Conservation (phyloP, 2,329 filamentous ascomycete genomes). For the Penicillium sumatraense region DNA sequence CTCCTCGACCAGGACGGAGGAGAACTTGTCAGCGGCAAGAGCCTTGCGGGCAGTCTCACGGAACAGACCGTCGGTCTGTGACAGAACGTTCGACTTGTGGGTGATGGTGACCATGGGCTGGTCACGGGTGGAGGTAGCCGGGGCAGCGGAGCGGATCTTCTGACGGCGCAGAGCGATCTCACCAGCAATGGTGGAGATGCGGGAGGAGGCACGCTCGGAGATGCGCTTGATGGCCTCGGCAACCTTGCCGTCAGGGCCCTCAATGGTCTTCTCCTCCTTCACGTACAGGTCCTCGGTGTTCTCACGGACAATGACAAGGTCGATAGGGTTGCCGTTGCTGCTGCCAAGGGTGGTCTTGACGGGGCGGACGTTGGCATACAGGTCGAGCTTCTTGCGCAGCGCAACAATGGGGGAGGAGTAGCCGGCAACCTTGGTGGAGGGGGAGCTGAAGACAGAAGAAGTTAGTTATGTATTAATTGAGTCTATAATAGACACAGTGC, state of each 20-base stretch:
- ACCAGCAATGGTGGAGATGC: conserved; percentile 91
- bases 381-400: conserved; percentile 89
- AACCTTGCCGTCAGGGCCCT: conserved; percentile 74
- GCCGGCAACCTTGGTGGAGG: conserved; percentile 84
- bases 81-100: conserved; percentile 97
- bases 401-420: conserved; percentile 98
- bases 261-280: conserved; percentile 88
- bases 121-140: conserved; percentile 59
- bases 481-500: background rate
- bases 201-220: conserved; percentile 77
- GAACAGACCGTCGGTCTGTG: conserved; percentile 96
- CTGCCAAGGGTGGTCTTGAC: conserved; percentile 76
- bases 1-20: conserved; percentile 76
- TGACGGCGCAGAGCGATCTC: conserved; percentile 90
- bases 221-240: conserved; percentile 99
- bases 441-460: conserved; percentile 61
- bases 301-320: conserved; percentile 97
- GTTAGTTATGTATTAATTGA: background rate
- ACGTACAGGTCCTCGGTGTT: conserved; percentile 99
- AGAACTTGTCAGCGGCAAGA: conserved; percentile 69
- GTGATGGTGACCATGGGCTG: conserved; percentile 88
- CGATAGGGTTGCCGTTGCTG: conserved; percentile 66
- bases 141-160: conserved; percentile 68
- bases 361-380: conserved; percentile 96
- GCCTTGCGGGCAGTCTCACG: conserved; percentile 76